Percentiles rank a stretch among this genome's conserved stretches.
Evolutionary conservation across 2,329 filamentous ascomycete genomes (phyloP).

Genomic region (Colletotrichum lindemuthianum): DNA sequence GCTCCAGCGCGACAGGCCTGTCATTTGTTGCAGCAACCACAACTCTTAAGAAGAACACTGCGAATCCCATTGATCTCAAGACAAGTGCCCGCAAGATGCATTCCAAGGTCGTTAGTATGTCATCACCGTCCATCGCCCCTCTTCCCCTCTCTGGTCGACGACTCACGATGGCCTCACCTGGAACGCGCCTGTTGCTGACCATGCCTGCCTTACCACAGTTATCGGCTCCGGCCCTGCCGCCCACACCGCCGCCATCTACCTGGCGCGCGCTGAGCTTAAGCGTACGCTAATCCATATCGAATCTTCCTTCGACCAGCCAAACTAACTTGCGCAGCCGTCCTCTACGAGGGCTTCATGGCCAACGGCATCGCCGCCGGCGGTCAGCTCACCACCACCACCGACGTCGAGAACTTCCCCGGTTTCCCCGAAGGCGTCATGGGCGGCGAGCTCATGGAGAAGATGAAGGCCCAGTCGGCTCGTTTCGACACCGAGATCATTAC

Average conservation of each 20-base stretch:
- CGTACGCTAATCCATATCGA: constrained; percentile 57
- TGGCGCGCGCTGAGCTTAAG: constrained; percentile 92
- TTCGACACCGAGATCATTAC: constrained; percentile 95
- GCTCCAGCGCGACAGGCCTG: constrained; percentile 77
- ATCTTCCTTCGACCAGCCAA: not conserved
- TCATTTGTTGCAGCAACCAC: constrained; percentile 75
- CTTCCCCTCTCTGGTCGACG: not conserved
- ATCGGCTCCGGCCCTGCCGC: constrained; percentile 96
- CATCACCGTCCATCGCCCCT: constrained; percentile 36
- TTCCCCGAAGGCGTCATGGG: constrained; percentile 93
- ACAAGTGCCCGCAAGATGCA: constrained; percentile 77
- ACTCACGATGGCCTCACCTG: constrained; percentile 22
- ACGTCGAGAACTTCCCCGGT: constrained; percentile 97
- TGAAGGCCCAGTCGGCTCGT: constrained; percentile 89
- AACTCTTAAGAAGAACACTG: constrained; percentile 65
- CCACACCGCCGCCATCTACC: constrained; percentile 97
- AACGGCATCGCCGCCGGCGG: constrained; percentile 96
- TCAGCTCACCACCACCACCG: constrained; percentile 97
- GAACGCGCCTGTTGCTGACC: constrained; percentile 17
- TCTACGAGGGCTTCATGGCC: constrained; percentile 98
- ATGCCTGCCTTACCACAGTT: constrained; percentile 54
- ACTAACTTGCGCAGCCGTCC: constrained; percentile 66
- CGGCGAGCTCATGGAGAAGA: constrained; percentile 90
- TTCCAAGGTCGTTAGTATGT: constrained; percentile 88
- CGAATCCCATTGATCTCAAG: constrained; percentile 49